Evolutionary conservation across 306 rosid genomes (phyloP), one percentile per base, ranked within the genome.

Genomic region (Aeschynomene evenia): DNA sequence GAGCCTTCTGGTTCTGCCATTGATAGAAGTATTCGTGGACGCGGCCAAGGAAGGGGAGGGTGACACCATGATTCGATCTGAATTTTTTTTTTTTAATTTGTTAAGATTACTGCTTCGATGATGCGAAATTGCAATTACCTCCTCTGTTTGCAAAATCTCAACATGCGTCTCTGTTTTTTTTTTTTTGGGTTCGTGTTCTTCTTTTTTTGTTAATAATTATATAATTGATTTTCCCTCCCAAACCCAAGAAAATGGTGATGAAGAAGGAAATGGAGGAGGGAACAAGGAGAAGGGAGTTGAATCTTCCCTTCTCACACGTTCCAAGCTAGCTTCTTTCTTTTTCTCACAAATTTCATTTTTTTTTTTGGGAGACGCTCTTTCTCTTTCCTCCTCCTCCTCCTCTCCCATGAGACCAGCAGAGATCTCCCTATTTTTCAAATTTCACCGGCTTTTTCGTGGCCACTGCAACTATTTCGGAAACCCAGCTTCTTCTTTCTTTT

Each of bases 271-370:
- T n/a, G n/a, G n/a, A n/a, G n/a, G 53, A 11, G 16, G 21, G 75
- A 49, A 63, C 55, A 77, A 58, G 70, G 71, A 66, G 82, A 72
- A 66, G 82, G 78, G 82, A 78, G 45, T 58, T 72, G 61, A 69
- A 63, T 63, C n/a, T 73, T 66, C 66, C 79, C 74, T 68, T 58
- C 67, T 49, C 26, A 69, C 16, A 68, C 26, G 31, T 69, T 67
- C 73, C 66, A n/a, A n/a, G n/a, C n/a, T n/a, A 59, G 5, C 51
- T 2, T 45, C 5, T 7, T 14, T 33, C 37, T 23, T 33, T 24
- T 71, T 71, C 76, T 76, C 54, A 43, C 74, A 34, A n/a, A 45
- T 68, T 53, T 66, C 79, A 43, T 72, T 51, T 72, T 68, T 43
- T 67, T 40, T 40, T 28, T 28, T 28, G n/a, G n/a, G n/a, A n/a